These are phyloP conservation scores for Sorghum bicolor DNA, from an alignment of 176 grass and related monocot genomes.

Conservation along the genomic window Sorghum_bicolor_NCBIv3 NC_012870.2:15416501-15417000, in stretches of 20 bases:
- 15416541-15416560: not conserved
- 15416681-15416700: not conserved
- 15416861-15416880: not conserved
- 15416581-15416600: not conserved
- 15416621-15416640: not conserved
- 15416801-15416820: not conserved
- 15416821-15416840: not conserved
- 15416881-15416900: not conserved
- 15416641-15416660: not conserved
- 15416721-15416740: not conserved
- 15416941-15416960: not conserved
- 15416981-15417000: not conserved
- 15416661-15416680: constrained; percentile 27
- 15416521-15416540: not conserved
- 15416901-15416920: not conserved
- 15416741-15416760: too few relatives aligned
- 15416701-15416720: constrained; percentile 42
- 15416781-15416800: not conserved
- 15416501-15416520: too few relatives aligned
- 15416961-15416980: not conserved
- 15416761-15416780: not conserved
- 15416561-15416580: constrained; percentile 8
- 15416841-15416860: not conserved
- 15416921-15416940: not conserved
- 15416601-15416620: not conserved